Base-by-base conservation (phyloP, 495 filamentous ascomycete genomes). In the Hypoxylon perforatum region DNA sequence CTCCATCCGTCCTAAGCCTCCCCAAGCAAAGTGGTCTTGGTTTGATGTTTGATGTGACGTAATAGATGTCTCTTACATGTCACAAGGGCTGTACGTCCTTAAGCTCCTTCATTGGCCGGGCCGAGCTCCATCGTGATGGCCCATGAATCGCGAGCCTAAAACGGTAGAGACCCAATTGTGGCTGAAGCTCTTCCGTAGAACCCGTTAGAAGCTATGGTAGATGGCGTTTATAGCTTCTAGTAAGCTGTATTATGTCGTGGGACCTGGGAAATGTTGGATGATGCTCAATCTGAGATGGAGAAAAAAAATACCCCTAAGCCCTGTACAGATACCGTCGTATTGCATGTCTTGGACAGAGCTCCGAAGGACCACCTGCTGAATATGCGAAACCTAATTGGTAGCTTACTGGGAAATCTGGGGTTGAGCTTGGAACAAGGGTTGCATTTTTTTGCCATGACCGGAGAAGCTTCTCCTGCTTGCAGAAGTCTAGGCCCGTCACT, bases 61-160 rank as follows among this genome's bases (percentile, higher is more conserved):
- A 64, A 69, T 69, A 64, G 66, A 69, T 69, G 66, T 61, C 17
- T 19, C n/a, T 56, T 49, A 47, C 12, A 41, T 57, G 66, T 33
- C 55, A 69, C 56, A 23, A 59, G 36, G 36, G 46, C 19, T 14
- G 51, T 28, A 7, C 25, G 25, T 28, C 25, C 25, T 42, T 38
- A 11, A 2, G 35, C 9, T 52, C 56, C 57, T 61, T 67, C 57
- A 50, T 0, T 42, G 51, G 63, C 17, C 49, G 63, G 48, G 48
- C 58, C 33, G 18, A 25, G 30, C 15, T 19, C 28, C 19, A 22
- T 52, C 38, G 21, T 4, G 36, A 45, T 33, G 33, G 21, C 38
- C 35, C 59, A 68, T 63, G 65, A 68, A 33, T 68, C 65, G 65
- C 55, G 3, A 35, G 48, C 18, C 38, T 19, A 35, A 44, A 21